Percentiles rank a stretch among this genome's conserved stretches.
Evolutionary conservation across 371 early-diverging fungal genomes (phyloP).

Genomic region (Smittium culicis): DNA sequence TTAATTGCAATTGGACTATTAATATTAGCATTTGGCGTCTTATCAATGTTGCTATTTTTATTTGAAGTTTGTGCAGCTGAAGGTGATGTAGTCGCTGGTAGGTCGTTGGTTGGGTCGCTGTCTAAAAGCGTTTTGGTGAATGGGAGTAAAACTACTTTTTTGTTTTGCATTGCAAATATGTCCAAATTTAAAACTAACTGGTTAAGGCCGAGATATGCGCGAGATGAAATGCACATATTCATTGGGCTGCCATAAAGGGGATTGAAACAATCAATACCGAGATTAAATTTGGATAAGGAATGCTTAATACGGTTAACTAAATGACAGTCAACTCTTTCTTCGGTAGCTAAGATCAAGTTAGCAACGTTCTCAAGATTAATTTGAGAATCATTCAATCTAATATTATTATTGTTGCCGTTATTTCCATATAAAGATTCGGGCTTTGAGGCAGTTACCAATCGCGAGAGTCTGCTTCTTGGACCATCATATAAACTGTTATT

Average conservation of each 20-base stretch:
- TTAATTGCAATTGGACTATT: not conserved
- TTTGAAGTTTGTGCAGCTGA: too few relatives aligned
- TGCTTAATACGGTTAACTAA: slow-evolving; percentile 30
- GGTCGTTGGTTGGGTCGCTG: not conserved
- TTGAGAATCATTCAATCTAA: slow-evolving; percentile 16
- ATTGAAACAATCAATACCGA: slow-evolving; percentile 52
- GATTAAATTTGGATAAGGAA: slow-evolving; percentile 39
- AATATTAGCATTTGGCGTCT: not conserved
- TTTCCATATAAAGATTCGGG: slow-evolving; percentile 10
- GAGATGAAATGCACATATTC: slow-evolving; percentile 65
- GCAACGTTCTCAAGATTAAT: slow-evolving; percentile 46
- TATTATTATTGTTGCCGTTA: slow-evolving; percentile 1
- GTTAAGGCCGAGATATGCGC: slow-evolving; percentile 52
- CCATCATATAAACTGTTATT: not conserved
- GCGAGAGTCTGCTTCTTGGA: not conserved
- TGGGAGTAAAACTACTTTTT: not conserved
- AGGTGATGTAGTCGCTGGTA: too few relatives aligned
- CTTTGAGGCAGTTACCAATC: not conserved
- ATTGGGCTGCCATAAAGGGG: slow-evolving; percentile 54
- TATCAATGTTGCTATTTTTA: not conserved
- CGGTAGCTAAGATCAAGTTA: slow-evolving; percentile 53
- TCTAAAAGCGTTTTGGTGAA: not conserved
- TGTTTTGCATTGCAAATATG: not conserved
- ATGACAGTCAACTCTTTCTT: slow-evolving; percentile 41
- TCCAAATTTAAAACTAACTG: slow-evolving; percentile 2